phyloP scores from a whole-genome alignment of 2,329 filamentous ascomycete genomes.

The Nannizzia gypsea region DNA sequence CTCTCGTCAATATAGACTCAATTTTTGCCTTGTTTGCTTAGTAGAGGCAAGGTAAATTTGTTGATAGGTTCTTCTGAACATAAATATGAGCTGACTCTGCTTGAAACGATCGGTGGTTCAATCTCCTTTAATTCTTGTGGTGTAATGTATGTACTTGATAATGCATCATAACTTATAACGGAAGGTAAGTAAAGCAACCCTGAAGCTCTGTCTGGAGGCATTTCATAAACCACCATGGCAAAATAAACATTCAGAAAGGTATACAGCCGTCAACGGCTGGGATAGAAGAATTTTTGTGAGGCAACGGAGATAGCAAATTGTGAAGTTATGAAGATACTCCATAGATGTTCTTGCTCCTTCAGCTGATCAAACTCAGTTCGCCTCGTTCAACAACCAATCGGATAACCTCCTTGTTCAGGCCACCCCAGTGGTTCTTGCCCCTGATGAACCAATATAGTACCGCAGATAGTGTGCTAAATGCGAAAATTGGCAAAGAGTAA shows the following conservation, averaged over 20 bases:
- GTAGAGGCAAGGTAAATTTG: background rate
- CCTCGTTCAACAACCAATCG: conserved; percentile 14
- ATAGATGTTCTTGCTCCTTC: background rate
- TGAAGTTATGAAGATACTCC: too few relatives aligned
- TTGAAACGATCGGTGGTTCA: background rate
- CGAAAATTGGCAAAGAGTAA: conserved; percentile 27
- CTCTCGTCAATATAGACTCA: background rate
- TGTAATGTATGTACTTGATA: background rate
- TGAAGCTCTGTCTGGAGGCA: background rate
- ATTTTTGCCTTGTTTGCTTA: background rate
- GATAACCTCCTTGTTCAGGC: conserved; percentile 15
- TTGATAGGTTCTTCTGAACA: background rate
- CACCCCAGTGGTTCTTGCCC: conserved; percentile 12
- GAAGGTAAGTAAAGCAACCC: background rate
- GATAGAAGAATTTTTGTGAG: background rate
- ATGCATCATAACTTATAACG: background rate
- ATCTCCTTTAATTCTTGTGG: background rate
- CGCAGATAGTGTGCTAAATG: conserved; percentile 13
- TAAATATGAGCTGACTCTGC: background rate
- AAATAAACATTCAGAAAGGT: conserved; percentile 3
- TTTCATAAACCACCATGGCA: background rate
- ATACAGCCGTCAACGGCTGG: background rate
- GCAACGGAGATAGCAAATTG: background rate
- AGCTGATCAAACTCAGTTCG: conserved; percentile 13
- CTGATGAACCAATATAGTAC: conserved; percentile 13